Base-by-base conservation (phyloP, 2,329 filamentous ascomycete species). In the Neurospora crassa region DNA sequence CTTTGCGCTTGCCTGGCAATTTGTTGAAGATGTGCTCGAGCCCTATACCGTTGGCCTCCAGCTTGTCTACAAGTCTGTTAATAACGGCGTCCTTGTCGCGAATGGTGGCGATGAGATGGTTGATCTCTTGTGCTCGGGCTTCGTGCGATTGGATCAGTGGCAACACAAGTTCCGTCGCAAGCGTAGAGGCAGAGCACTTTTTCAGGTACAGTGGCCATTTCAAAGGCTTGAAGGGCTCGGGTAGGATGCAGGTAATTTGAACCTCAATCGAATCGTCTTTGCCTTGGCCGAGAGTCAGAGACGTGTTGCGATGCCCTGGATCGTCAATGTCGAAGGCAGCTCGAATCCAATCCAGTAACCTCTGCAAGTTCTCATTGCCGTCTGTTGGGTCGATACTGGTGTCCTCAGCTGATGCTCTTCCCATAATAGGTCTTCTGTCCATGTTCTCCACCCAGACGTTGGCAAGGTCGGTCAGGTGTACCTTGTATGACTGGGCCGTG, bases 381-480 rank as follows among this genome's bases (percentile, higher is more conserved):
- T 91, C 89, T 77, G 86, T 89, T 1, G 92, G 89, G 77, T 95
- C 91, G 73, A 95, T 93, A 73, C 87, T 89, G 18, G 90, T 92
- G 75, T 89, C 85, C 75, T 90, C 85, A 34, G 86, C 81, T 71
- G 87, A 83, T 40, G 88, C 90, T 72, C 91, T 87, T 72, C 84
- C 81, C 70, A 89, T 85, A 71, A 95, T 91, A 12, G 83, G 84
- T n/a, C 83, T 83, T 29, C 88, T 83, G 71, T 89, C 85, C 29
- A 94, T 81, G 10, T 79, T 83, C 80, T 94, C 92, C 37, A 83
- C 81, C 92, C 92, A 96, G n/a, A 94, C 82, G 74, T 89, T 87
- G 77, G 87, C 89, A 72, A 94, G 84, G 78, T 95, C 92, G 2
- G 91, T 93, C 47, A 95, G 78, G 71, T 88, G 84, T 40, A 94